Base-by-base conservation (phyloP, 257 asterid species). In the Fraxinus excelsior region DNA sequence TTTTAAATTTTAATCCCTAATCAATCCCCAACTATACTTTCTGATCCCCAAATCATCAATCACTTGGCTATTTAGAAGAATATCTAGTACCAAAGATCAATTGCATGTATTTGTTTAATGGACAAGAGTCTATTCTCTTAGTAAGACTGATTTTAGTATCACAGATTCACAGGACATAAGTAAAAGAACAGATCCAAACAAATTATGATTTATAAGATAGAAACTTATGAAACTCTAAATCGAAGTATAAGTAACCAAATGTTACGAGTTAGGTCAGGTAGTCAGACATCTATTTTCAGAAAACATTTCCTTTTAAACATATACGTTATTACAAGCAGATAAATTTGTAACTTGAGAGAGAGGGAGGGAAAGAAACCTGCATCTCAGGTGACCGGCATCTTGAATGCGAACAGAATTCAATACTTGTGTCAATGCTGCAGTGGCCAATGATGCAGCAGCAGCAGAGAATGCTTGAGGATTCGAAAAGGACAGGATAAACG, bases 371-470 rank as follows among this genome's bases (percentile, higher is more conserved):
- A 11, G 11, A 62, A 72, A 92, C 97, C 97, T 92, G 97, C 97
- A 92, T 88, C 97, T 88, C 28, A 92, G 93, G 87, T 90, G 96
- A 71, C 94, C 93, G 0, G 94, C 96, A 86, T 92, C 97, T 75
- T 85, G 92, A 80, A 92, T 92, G 26, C 90, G 89, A 37, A 91
- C 91, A 23, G 91, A 79, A 80, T 89, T 96, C 4, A 90, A 85
- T 29, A 92, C 88, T 85, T 89, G 97, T 65, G 86, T 23, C 78
- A 92, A 75, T 71, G 92, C 88, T 37, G 96, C 91, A 70, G 94
- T 91, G 79, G 90, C 83, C 1, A 90, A 85, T 66, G 97, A 90
- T 35, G 89, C 83, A 53, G 93, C 89, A 78, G 97, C 97, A 82
- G 93, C 83, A 74, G 92, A 79, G 80, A 92, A 90, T 23, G 93